Evolutionary conservation across 768 basidiomycete genomes (phyloP).

Genomic region (Cystofilobasidium macerans): DNA sequence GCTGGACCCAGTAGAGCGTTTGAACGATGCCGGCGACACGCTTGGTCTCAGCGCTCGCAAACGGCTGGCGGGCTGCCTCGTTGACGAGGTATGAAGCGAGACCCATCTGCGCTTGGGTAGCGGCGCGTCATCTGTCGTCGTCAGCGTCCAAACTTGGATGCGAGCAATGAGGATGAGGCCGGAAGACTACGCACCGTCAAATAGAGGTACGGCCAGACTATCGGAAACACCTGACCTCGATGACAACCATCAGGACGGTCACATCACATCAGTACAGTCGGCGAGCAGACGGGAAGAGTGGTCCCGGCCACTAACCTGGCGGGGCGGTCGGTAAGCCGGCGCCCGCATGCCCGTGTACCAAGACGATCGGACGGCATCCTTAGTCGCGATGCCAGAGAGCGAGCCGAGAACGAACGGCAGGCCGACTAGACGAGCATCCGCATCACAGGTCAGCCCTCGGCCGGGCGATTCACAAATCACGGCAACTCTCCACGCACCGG

Average conservation of each 20-base stretch:
- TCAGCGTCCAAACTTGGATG: background rate
- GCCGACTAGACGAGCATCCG: background rate
- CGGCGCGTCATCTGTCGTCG: too few species aligned
- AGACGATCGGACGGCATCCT: conserved; percentile 5
- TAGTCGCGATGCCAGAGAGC: conserved; percentile 9
- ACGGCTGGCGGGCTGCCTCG: conserved; percentile 31
- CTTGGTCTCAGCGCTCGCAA: conserved; percentile 32
- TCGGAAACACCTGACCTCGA: too few species aligned
- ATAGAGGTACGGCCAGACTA: conserved; percentile 23
- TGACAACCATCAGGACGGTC: too few species aligned
- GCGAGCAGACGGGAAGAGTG: too few species aligned
- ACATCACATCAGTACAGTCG: too few species aligned
- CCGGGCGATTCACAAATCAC: too few species aligned
- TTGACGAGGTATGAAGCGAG: conserved; percentile 56
- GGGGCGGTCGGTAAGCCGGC: conserved; percentile 12
- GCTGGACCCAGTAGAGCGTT: conserved; percentile 52
- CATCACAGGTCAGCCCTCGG: too few species aligned
- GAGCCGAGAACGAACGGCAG: conserved; percentile 19
- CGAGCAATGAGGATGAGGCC: background rate
- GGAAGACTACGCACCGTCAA: conserved; percentile 2
- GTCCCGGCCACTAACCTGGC: too few species aligned
- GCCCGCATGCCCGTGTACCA: conserved; percentile 16
- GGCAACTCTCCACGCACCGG: background rate
- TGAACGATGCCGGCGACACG: conserved; percentile 45
- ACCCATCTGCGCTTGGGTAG: conserved; percentile 43